Evolutionary conservation across 2,329 filamentous ascomycete genomes (phyloP), one percentile per base, ranked within the genome.

Genomic region (Colletotrichum horii): DNA sequence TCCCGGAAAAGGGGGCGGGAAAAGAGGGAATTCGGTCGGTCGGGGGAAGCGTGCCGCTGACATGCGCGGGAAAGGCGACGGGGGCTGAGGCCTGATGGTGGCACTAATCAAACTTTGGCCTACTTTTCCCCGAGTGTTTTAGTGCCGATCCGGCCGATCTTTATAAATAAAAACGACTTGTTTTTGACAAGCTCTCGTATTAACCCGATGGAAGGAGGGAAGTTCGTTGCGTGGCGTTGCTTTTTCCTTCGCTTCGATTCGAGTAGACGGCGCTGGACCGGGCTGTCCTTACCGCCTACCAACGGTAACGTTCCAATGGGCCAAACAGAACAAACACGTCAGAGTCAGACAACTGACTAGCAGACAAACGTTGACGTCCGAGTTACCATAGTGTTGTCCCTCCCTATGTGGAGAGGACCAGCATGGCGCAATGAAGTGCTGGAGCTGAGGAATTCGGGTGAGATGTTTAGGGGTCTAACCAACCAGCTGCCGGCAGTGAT

Each of bases 61-160:
- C n/a, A 34, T 6, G 61, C 43, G 48, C 36, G 22, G 32, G 22
- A 61, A 30, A 30, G 36, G 32, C 58, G 67, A 71, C 61, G 14
- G 22, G 32, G 24, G 61, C 43, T 48, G 43, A 48, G 61, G 60
- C 30, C 32, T 26, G 36, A 55, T 14, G 62, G 62, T n/a, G 61
- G 61, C 55, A 72, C 55, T 67, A 75, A 58, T 67, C 62, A 67
- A 72, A 67, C 72, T 30, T 66, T 67, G 26, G 62, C 55, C 26
- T 36, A 36, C 36, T 74, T 43, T 43, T 64, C 26, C 55, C 55
- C 26, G 28, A 48, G 24, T 71, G 32, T 34, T 16, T n/a, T 16
- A 19, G 16, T 64, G 73, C 56, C 58, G 69, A 75, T 68, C 73
- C 16, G 38, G 73, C n/a, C 62, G 73, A 72, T 75, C 69, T 64